These are phyloP conservation scores for Neltuma alba DNA, from an alignment of 306 rosid species.

Conservation along the genomic window DNA sequence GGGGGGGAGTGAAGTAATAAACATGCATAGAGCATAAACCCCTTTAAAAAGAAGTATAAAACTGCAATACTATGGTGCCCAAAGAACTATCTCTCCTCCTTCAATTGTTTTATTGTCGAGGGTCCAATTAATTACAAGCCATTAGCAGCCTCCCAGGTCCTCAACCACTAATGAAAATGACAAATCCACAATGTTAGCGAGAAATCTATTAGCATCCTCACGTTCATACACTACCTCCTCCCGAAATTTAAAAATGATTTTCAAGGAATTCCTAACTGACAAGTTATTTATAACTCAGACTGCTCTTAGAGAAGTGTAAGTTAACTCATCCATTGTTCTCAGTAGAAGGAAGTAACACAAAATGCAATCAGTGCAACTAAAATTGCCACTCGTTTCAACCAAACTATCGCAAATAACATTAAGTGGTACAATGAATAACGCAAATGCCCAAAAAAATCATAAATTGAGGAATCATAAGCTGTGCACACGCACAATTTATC, in stretches of 20 bases:
- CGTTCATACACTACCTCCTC: background rate
- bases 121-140: slow-evolving; percentile 13
- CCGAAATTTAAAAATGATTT: background rate
- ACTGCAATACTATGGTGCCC: background rate
- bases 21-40: background rate
- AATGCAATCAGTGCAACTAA: slow-evolving; percentile 13
- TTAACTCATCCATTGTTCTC: slow-evolving; percentile 15
- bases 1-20: background rate
- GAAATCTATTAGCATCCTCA: background rate
- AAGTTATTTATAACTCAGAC: background rate
- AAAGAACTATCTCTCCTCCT: background rate
- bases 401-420: background rate
- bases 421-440: background rate
- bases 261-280: background rate
- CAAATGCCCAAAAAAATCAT: background rate
- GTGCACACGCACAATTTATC: slow-evolving; percentile 80
- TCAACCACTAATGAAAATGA: background rate
- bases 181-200: background rate
- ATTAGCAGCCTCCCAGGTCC: background rate
- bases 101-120: background rate
- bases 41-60: background rate
- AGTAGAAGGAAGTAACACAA: background rate
- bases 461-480: background rate
- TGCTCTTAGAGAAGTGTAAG: background rate
- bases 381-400: background rate